Evolutionary conservation across 2,329 filamentous ascomycete genomes (phyloP), one percentile per base, ranked within the genome.

Genomic region (Huntiella bhutanensis): DNA sequence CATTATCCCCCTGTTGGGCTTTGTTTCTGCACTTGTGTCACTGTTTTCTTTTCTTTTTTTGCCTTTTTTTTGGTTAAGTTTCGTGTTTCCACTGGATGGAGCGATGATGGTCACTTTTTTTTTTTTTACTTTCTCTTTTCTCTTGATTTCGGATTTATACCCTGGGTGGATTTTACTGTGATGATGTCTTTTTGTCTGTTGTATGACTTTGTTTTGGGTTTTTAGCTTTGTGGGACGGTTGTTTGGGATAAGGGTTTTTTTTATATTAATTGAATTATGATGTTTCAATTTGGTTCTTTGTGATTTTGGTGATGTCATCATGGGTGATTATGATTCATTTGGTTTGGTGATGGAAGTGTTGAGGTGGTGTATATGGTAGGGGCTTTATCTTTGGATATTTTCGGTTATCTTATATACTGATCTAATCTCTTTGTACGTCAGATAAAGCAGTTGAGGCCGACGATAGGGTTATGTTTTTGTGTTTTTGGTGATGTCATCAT

Each of bases 131-230:
- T 13, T 11, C 13, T 19, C 8, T 44, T 44, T 44, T 22, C 16
- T 42, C 28, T 37, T 45, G 8, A 34, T 33, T 45, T 41, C 22
- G 13, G 22, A 5, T 41, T 41, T 41, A 28, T 41, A 19, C 39
- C 22, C 22, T 19, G n/a, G 10, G 17, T 41, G 15, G 39, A 41
- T 44, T 36, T 36, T 28, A 10, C 33, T 22, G 5, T 17, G 17
- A 22, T 17, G n/a, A 17, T 44, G 17, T 44, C 12, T 19, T 44
- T 36, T 45, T 41, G 37, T 33, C 16, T 10, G 13, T 46, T 41
- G 11, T 46, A 46, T 33, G 15, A 7, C 12, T 46, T 28, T 35
- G 17, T 43, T 33, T 41, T 22, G 28, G 11, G 36, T 33, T 19
- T 35, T 22, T 12, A 22, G 22, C 16, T 32, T 36, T 43, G 12